A percentile compares a stretch with the other conserved stretches of the same genome.
These are phyloP conservation scores for Colletotrichum aenigma DNA, from an alignment of 2,329 filamentous ascomycete genomes.

Conservation along the genomic window DNA sequence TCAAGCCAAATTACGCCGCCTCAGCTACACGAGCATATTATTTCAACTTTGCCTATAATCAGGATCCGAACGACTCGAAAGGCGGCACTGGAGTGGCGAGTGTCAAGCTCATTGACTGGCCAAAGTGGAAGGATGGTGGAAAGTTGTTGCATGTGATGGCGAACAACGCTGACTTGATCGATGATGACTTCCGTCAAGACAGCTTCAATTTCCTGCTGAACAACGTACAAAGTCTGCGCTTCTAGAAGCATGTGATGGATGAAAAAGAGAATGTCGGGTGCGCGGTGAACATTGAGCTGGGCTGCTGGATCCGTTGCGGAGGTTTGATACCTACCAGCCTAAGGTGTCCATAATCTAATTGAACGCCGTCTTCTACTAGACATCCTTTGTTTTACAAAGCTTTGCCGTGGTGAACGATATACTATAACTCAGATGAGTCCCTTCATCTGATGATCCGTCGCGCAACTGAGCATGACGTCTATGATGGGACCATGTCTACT, in stretches of 20 bases:
- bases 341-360: neutral
- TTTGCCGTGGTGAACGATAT: accelerated
- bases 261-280: neutral
- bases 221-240: constrained; percentile 7
- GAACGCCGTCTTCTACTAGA: neutral
- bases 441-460: neutral
- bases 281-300: neutral
- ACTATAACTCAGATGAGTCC: neutral
- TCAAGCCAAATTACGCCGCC: constrained; percentile 52
- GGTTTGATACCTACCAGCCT: neutral
- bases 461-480: neutral
- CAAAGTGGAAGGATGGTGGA: constrained; percentile 43
- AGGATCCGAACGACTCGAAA: constrained; percentile 57
- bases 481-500: neutral
- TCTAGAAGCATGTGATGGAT: neutral
- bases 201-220: constrained; percentile 21
- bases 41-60: constrained; percentile 59
- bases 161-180: constrained; percentile 8
- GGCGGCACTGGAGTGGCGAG: constrained; percentile 22
- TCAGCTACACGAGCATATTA: constrained; percentile 59
- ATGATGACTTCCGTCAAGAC: constrained; percentile 23
- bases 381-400: no score
- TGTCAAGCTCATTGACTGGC: constrained; percentile 21
- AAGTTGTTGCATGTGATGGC: constrained; percentile 35
- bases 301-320: neutral